Base-by-base conservation (phyloP, 306 rosid genomes). In the Elaeagnus macrophylla region DNA sequence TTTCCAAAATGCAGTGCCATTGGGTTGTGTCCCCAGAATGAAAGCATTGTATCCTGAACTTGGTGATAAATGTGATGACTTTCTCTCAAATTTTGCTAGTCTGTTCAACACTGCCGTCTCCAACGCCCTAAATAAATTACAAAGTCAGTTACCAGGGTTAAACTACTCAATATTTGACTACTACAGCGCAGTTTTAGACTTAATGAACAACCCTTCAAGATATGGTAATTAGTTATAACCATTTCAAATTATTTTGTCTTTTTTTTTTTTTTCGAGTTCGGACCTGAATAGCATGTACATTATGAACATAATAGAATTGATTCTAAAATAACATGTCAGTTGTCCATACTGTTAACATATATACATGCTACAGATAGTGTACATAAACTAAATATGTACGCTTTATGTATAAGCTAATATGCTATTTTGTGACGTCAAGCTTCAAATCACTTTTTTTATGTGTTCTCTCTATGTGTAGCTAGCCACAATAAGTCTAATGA, bases 131-230 rank as follows among this genome's bases (percentile, higher is more conserved):
- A 19, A 59, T 17, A 38, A 9, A 35, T 35, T 54, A 8, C 37
- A 59, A 7, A 54, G 36, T n/a, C 32, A 60, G 19, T 45, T 72
- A 45, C 38, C 54, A 10, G 71, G 76, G 15, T 68, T 68, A 66
- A 53, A 39, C 46, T 53, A 37, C 47, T 68, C 76, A n/a, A 10
- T 56, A 0, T 18, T 56, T 1, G 61, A 69, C 6, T 12, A 17
- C 2, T 53, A 52, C 47, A 25, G 49, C 25, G 5, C 39, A 9
- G 1, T 64, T 9, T 6, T n/a, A 18, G 53, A 72, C 20, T 64
- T 60, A 56, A 64, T 59, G 2, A 46, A 54, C 25, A 3, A 53
- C 48, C 77, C 77, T 48, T 53, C 53, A 3, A 43, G 38, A 59
- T 71, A 52, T 53, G 71, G 67, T 70, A 46, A 25, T 25, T 25